Evolutionary conservation across 768 basidiomycete species (phyloP).

Genomic region (Boletus vinaceobasis): DNA sequence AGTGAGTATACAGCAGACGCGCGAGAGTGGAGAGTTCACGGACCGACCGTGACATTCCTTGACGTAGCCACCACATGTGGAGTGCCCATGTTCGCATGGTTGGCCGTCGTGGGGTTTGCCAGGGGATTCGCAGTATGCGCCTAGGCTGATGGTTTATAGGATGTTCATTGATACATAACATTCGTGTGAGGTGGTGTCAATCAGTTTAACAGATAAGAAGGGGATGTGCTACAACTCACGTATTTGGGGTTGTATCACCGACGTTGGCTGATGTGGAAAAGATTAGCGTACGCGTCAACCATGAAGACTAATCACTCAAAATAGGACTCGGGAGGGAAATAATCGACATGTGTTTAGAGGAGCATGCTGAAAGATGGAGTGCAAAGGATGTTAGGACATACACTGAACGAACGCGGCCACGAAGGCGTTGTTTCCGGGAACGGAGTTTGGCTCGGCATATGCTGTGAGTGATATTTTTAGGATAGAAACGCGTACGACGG

Average conservation of each 20-base stretch:
- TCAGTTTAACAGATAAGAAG: not conserved
- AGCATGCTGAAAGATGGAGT: not conserved
- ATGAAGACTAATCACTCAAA: not conserved
- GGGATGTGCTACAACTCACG: slow-evolving; percentile 42
- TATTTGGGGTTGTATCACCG: slow-evolving; percentile 77
- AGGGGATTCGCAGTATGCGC: slow-evolving; percentile 76
- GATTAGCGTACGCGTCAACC: not conserved
- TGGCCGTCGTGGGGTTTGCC: slow-evolving; percentile 65
- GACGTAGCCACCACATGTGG: slow-evolving; percentile 70
- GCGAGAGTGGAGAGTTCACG: slow-evolving; percentile 8
- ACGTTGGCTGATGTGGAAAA: slow-evolving; percentile 56
- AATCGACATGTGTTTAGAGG: not conserved
- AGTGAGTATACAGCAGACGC: not conserved
- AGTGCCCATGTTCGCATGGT: slow-evolving; percentile 65
- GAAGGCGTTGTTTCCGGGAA: slow-evolving; percentile 69
- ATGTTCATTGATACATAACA: not conserved
- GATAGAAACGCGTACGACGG: not conserved
- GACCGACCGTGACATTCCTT: slow-evolving; percentile 71
- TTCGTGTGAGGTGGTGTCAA: not conserved
- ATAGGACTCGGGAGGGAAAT: not conserved
- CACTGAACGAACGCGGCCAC: slow-evolving; percentile 76
- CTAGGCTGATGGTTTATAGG: slow-evolving; percentile 39
- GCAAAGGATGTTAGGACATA: slow-evolving; percentile 29
- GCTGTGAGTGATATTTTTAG: slow-evolving; percentile 35
- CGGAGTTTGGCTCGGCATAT: slow-evolving; percentile 55